A percentile compares a stretch with the other conserved stretches of the same genome.
These are phyloP conservation scores for Mycena rosella DNA, from an alignment of 768 basidiomycete genomes.

Conservation along the genomic window DNA sequence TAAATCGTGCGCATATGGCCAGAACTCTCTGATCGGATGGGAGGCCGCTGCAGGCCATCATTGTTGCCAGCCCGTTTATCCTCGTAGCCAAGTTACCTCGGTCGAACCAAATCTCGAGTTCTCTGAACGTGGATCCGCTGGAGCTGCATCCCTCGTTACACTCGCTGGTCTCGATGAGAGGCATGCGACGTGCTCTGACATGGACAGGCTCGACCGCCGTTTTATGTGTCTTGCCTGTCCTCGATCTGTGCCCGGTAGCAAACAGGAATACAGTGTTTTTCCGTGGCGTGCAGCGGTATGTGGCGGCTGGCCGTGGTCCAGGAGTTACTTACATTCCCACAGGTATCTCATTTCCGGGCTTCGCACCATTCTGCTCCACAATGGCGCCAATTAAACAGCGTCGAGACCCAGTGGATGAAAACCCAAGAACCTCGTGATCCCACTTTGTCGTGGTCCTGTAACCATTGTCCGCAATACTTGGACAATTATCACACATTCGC, in stretches of 20 bases:
- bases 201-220: slow-evolving; percentile 27
- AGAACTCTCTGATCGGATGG: slow-evolving; percentile 9
- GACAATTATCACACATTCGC: slow-evolving; percentile 12
- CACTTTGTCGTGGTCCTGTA: slow-evolving; percentile 31
- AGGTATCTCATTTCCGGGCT: slow-evolving; percentile 26
- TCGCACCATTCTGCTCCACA: neutral
- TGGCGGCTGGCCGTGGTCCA: too few relatives aligned
- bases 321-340: neutral
- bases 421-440: slow-evolving; percentile 2
- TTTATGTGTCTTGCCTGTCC: slow-evolving; percentile 18
- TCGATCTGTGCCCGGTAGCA: neutral
- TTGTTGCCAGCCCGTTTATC: neutral
- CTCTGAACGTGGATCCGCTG: slow-evolving; percentile 5
- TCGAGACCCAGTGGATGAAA: neutral
- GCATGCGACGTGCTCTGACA: slow-evolving; percentile 14
- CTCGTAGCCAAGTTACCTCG: neutral
- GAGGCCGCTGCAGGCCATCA: slow-evolving; percentile 18
- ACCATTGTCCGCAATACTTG: slow-evolving; percentile 27
- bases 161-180: slow-evolving; percentile 8
- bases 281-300: slow-evolving; percentile 32
- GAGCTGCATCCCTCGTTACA: slow-evolving; percentile 20
- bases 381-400: slow-evolving; percentile 6
- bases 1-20: neutral
- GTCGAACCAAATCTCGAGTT: slow-evolving; percentile 19
- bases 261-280: neutral